These are phyloP conservation scores for Boechera divaricarpa DNA, from an alignment of 345 rosid genomes.

Conservation along the genomic window DNA sequence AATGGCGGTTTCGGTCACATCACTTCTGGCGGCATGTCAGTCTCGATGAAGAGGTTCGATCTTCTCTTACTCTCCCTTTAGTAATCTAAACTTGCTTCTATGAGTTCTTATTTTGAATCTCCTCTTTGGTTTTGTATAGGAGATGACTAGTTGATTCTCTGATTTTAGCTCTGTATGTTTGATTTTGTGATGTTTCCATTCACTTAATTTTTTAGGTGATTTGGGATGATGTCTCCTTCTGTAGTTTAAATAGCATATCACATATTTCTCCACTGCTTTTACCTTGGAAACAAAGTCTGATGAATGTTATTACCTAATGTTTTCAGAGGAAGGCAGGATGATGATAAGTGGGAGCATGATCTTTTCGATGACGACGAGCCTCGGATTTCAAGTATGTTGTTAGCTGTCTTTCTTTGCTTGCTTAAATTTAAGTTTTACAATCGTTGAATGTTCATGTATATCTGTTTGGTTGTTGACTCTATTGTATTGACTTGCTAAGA, in stretches of 20 bases:
- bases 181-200: not conserved
- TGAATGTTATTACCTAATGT: not conserved
- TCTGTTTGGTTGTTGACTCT: slow-evolving; percentile 52
- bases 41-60: slow-evolving; percentile 72
- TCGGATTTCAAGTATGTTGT: slow-evolving; percentile 63
- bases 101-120: not conserved
- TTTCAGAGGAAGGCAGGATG: slow-evolving; percentile 80
- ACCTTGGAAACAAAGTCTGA: not conserved
- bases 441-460: slow-evolving; percentile 49
- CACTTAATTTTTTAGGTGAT: not conserved
- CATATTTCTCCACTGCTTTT: not conserved
- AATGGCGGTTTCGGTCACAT: slow-evolving; percentile 54
- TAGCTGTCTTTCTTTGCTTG: slow-evolving; percentile 25
- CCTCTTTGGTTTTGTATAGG: not conserved
- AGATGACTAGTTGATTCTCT: not conserved
- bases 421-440: slow-evolving; percentile 46
- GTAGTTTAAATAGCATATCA: not conserved
- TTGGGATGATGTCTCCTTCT: not conserved
- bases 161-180: not conserved
- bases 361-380: slow-evolving; percentile 59
- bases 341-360: slow-evolving; percentile 97
- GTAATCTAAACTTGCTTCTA: not conserved
- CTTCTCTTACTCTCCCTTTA: not conserved
- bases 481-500: slow-evolving; percentile 63
- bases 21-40: slow-evolving; percentile 52